Conservation (phyloP, 2,329 filamentous ascomycete genomes). For the Basipetospora chlamydospora region DNA sequence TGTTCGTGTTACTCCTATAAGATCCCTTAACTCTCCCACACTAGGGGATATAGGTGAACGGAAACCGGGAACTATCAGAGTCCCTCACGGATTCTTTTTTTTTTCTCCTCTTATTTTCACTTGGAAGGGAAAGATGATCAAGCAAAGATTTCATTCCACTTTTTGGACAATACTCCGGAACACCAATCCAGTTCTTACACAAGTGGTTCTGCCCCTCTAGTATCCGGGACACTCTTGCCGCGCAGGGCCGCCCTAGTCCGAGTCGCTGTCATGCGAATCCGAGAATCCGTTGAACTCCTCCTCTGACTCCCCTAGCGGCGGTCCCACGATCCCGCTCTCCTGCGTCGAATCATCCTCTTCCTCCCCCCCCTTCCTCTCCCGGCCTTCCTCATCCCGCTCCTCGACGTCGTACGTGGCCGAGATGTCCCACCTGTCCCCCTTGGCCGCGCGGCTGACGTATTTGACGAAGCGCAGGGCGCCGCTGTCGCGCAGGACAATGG, state of each 20-base stretch:
- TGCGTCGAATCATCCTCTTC: slow-evolving; percentile 14
- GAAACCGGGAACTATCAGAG: too few species aligned
- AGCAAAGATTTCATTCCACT: background rate
- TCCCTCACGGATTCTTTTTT: too few species aligned
- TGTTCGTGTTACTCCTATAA: too few species aligned
- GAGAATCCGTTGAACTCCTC: slow-evolving; percentile 47
- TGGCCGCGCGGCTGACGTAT: slow-evolving; percentile 72
- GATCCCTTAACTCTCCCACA: too few species aligned
- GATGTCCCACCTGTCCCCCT: slow-evolving; percentile 87
- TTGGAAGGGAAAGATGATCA: background rate
- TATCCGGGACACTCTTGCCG: too few species aligned
- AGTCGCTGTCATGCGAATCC: slow-evolving; percentile 23
- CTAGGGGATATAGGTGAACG: too few species aligned
- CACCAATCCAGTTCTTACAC: too few species aligned
- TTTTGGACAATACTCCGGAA: too few species aligned
- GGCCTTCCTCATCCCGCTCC: slow-evolving; percentile 30
- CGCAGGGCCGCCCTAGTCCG: slow-evolving; percentile 16
- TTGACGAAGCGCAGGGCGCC: slow-evolving; percentile 89
- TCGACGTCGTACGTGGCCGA: slow-evolving; percentile 63
- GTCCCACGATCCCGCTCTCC: slow-evolving; percentile 7
- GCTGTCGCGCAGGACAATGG: slow-evolving; percentile 74
- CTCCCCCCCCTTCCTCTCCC: slow-evolving; percentile 21
- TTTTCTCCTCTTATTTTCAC: background rate
- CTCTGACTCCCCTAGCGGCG: slow-evolving; percentile 28
- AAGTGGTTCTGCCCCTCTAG: too few species aligned